Conservation (phyloP, 768 basidiomycete genomes). For the Boletus pseudopeckii region DNA sequence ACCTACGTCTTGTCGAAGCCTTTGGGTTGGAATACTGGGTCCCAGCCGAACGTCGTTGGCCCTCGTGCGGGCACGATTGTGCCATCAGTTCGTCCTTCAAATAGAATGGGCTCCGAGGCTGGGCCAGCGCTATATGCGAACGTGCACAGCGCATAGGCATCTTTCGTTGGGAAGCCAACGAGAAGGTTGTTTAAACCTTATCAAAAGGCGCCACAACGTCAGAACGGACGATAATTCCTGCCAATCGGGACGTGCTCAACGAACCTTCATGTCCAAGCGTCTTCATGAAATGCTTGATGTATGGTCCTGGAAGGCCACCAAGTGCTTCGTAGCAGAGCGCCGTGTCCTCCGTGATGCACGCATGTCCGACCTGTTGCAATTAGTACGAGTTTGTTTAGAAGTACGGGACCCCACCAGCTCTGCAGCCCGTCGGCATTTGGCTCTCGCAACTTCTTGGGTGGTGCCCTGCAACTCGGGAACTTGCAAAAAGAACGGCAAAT, state of each 20-base stretch:
- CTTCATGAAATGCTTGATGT: constrained; percentile 91
- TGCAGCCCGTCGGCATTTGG: constrained; percentile 84
- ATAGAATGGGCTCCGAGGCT: constrained; percentile 70
- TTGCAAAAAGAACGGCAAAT: constrained; percentile 27
- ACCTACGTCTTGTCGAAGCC: constrained; percentile 74
- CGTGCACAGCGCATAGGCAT: constrained; percentile 90
- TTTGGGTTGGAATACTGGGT: constrained; percentile 78
- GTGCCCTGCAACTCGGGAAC: constrained; percentile 95
- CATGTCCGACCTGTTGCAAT: constrained; percentile 41
- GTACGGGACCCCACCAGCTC: constrained; percentile 56
- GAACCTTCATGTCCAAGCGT: constrained; percentile 80
- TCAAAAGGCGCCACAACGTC: background rate
- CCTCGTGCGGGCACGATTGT: constrained; percentile 87
- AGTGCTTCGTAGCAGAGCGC: constrained; percentile 89
- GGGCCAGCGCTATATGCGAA: constrained; percentile 93
- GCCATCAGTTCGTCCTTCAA: constrained; percentile 87
- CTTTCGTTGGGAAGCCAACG: constrained; percentile 67
- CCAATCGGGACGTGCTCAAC: constrained; percentile 9
- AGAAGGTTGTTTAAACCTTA: constrained; percentile 80
- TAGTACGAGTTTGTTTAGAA: background rate
- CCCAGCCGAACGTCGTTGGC: constrained; percentile 82
- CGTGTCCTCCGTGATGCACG: constrained; percentile 87
- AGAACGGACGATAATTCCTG: background rate
- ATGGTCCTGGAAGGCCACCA: constrained; percentile 91
- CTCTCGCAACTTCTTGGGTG: constrained; percentile 83